Evolutionary conservation across 495 filamentous ascomycete genomes (phyloP).

Genomic region (Xylaria grammica): DNA sequence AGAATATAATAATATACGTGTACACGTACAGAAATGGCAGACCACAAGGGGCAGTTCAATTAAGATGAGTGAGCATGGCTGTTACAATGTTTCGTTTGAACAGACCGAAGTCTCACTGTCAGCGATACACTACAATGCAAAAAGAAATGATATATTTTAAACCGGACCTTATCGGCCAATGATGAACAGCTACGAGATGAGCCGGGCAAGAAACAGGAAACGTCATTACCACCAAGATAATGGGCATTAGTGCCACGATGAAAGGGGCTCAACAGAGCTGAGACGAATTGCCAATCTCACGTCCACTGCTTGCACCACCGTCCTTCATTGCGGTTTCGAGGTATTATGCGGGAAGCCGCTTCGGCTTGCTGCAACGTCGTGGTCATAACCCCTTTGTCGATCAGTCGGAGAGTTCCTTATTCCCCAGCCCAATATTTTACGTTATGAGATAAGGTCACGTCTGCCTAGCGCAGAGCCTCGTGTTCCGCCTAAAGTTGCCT

Average conservation of each 20-base stretch:
- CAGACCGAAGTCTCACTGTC: neutral
- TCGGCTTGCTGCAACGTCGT: constrained; percentile 2
- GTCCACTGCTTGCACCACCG: neutral
- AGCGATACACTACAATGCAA: neutral
- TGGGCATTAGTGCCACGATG: neutral
- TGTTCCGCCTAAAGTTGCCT: constrained; percentile 14
- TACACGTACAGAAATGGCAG: no score
- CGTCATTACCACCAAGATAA: neutral
- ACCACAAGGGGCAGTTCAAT: neutral
- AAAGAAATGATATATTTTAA: constrained; percentile 2
- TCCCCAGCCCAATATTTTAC: no score
- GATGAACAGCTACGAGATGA: neutral
- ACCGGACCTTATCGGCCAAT: neutral
- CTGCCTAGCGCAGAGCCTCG: constrained; percentile 19
- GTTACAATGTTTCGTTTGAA: neutral
- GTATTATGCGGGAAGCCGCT: constrained; percentile 4
- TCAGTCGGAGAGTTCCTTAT: neutral
- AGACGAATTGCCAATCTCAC: constrained; percentile 1
- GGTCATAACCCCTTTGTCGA: neutral
- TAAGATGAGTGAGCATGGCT: neutral
- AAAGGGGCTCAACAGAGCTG: neutral
- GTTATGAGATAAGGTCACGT: neutral
- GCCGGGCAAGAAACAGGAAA: neutral
- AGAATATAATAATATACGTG: no score
- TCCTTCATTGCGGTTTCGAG: neutral